Evolutionary conservation across 2,329 filamentous ascomycete genomes (phyloP).

Genomic region (Nannizzia gypsea): DNA sequence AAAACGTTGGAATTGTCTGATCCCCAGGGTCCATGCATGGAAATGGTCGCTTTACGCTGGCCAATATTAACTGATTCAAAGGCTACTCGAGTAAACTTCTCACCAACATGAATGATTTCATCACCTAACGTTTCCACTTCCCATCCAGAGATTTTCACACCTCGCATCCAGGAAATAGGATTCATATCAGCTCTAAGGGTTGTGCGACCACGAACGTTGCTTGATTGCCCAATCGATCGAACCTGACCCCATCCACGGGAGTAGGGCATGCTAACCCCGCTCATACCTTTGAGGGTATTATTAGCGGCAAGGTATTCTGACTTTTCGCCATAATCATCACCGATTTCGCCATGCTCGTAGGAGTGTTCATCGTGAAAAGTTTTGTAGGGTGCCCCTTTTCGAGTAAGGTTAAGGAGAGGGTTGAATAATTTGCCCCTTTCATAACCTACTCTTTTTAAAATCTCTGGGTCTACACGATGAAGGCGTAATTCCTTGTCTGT

Average conservation of each 20-base stretch:
- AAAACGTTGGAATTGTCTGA: conserved; percentile 41
- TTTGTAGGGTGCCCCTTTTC: conserved; percentile 74
- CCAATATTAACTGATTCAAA: conserved; percentile 49
- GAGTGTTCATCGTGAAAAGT: conserved; percentile 55
- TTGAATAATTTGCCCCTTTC: conserved; percentile 54
- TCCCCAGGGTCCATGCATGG: conserved; percentile 51
- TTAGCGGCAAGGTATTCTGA: conserved; percentile 9
- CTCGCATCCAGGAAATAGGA: conserved; percentile 54
- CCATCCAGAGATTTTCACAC: conserved; percentile 48
- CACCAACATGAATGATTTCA: conserved; percentile 50
- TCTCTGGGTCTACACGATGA: conserved; percentile 56
- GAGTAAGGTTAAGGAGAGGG: conserved; percentile 58
- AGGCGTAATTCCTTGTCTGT: conserved; percentile 72
- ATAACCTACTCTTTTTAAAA: conserved; percentile 59
- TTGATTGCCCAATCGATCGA: conserved; percentile 37
- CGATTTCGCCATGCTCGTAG: background rate
- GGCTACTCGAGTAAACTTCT: conserved; percentile 48
- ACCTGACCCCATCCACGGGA: conserved; percentile 36
- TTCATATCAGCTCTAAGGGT: conserved; percentile 41
- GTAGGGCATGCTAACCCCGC: conserved; percentile 42
- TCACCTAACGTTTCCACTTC: conserved; percentile 46
- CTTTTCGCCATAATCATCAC: background rate
- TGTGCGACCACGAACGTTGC: conserved; percentile 39
- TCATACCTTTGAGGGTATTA: conserved; percentile 35
- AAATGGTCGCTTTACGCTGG: conserved; percentile 43